Base-by-base conservation (phyloP, 805 yeast genomes). In the Saturnispora hagleri region DNA sequence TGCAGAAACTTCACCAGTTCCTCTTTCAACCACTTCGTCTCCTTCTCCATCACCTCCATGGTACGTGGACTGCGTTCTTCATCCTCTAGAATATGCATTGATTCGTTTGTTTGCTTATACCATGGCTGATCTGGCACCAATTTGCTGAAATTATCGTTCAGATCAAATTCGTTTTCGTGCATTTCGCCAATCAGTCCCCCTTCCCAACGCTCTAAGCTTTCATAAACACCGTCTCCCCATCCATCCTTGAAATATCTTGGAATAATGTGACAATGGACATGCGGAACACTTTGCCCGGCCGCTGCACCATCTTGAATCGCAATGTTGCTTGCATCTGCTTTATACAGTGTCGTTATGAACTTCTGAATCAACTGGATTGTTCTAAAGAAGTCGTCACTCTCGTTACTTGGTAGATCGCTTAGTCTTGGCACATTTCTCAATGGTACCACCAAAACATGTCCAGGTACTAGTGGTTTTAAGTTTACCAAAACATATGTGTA, bases 261-360 rank as follows among this genome's bases (percentile, higher is more conserved):
- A 20, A 93, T 89, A 18, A 93, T 69, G 65, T 93, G 99, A 20
- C 96, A 85, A 66, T 93, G 99, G 28, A 91, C 74, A 67, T 93
- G 99, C 5, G 97, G 96, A 2, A 93, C 83, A n/a, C 90, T 80
- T 64, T 93, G 99, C 3, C 99, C 99, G 1, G 97, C 91, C 47
- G 89, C 89, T 0, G 89, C 86, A 0, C 99, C 99, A 64, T 93
- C 99, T 65, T 93, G 99, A 53, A 95, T 88, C 10, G 97, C 91
- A 40, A 93, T 76, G 63, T 95, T 95, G 54, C 89, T 62, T 1
- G 96, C 74, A 58, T 90, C 95, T 2, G 97, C 95, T 35, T 81
- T 74, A 65, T 82, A 93, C 12, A 75, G 70, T 52, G 73, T 61
- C 56, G 76, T 82, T 15, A 93, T 81, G 56, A 89, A 84, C 50